Evolutionary conservation across 1,284 basidiomycete genomes (phyloP).

Genomic region (Pseudozyma pruni): DNA sequence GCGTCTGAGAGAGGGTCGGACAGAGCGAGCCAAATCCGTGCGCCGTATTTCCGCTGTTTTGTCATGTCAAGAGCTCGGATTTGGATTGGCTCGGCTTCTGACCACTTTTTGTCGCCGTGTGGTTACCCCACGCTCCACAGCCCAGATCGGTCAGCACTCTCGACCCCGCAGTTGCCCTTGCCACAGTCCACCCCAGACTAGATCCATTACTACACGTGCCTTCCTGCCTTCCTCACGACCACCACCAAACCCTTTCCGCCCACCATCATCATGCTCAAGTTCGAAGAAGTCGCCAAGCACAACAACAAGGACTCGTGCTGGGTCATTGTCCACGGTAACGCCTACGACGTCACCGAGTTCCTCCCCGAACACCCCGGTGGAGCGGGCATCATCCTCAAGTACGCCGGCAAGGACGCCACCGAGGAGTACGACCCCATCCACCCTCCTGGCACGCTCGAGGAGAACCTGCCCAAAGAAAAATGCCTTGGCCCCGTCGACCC

Average conservation of each 20-base stretch:
- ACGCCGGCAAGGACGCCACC: constrained; percentile 83
- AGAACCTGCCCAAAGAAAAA: constrained; percentile 62
- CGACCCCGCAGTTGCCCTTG: background rate
- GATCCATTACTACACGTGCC: background rate
- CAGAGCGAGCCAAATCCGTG: no score
- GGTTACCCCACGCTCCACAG: constrained; percentile 2
- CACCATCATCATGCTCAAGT: constrained; percentile 37
- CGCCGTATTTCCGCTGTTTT: constrained; percentile 18
- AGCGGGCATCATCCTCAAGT: constrained; percentile 76
- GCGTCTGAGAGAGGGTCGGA: no score
- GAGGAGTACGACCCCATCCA: constrained; percentile 66
- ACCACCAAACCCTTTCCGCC: background rate
- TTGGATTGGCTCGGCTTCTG: constrained; percentile 3
- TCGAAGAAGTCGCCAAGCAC: constrained; percentile 76
- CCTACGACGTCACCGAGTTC: constrained; percentile 86
- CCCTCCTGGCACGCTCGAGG: constrained; percentile 65
- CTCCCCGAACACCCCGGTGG: constrained; percentile 79
- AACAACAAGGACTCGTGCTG: constrained; percentile 81
- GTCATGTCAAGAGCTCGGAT: constrained; percentile 2
- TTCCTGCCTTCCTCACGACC: background rate
- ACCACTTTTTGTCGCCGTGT: no score
- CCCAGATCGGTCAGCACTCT: background rate
- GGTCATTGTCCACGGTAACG: constrained; percentile 84
- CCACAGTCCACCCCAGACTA: constrained; percentile 1
- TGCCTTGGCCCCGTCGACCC: constrained; percentile 61